Evolutionary conservation across 805 yeast genomes (phyloP).

Genomic region (Blastobotrys peoriensis): DNA sequence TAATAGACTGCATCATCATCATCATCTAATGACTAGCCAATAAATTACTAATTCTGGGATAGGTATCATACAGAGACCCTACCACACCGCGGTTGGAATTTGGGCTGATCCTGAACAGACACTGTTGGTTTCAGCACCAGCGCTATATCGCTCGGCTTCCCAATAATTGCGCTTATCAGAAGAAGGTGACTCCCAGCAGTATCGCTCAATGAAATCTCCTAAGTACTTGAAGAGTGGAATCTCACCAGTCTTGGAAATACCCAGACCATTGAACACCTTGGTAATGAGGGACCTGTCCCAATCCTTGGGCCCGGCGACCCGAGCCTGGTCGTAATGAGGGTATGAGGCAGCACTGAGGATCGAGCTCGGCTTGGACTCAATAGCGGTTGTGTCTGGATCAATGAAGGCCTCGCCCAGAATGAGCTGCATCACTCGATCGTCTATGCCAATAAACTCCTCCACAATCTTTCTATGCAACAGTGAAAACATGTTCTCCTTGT

Average conservation of each 20-base stretch:
- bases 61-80: too few relatives aligned
- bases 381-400: conserved; percentile 8
- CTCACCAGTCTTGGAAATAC: conserved; percentile 12
- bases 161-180: neutral
- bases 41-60: too few relatives aligned
- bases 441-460: conserved; percentile 28
- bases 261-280: conserved; percentile 12
- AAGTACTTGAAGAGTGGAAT: conserved; percentile 13
- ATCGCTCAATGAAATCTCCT: conserved; percentile 1
- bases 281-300: conserved; percentile 17
- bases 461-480: conserved; percentile 18
- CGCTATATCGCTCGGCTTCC: neutral
- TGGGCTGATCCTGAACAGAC: neutral
- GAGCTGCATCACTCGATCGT: conserved; percentile 33
- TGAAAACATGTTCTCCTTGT: neutral
- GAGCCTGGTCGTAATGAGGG: conserved; percentile 14
- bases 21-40: too few relatives aligned
- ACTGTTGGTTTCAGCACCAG: neutral
- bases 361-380: neutral
- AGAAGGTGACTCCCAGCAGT: neutral
- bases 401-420: conserved; percentile 27
- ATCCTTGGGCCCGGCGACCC: conserved; percentile 13
- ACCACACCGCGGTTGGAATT: neutral
- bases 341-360: neutral
- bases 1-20: neutral